Evolutionary conservation across 2,329 filamentous ascomycete species (phyloP), one percentile per base, ranked within the genome.

Genomic region (Aureobasidium sp.): DNA sequence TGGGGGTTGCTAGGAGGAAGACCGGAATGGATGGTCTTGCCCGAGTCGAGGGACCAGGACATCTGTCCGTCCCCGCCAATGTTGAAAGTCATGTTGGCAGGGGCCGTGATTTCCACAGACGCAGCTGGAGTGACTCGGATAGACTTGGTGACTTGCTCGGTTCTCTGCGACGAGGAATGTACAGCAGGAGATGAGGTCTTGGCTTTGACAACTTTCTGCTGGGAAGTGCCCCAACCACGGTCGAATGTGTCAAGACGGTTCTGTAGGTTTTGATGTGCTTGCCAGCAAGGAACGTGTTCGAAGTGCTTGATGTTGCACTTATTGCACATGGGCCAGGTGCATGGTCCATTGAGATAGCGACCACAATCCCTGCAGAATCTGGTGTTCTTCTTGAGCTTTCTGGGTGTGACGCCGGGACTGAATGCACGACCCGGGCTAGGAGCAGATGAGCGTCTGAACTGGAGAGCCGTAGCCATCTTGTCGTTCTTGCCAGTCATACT

Each of bases 351-450:
- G 15, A 52, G 31, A 17, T 52, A 52, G 31, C 31, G 48, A 52
- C 48, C 48, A 52, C 48, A 52, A 12, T 37, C 48, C 37, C 48
- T 52, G 15, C 48, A 52, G 48, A 52, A 52, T 37, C 31, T 52
- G 29, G 48, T 52, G 12, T 17, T 17, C 20, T 52, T 51, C n/a
- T 37, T 37, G 48, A 37, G 31, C 31, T 37, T 52, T 20, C 31
- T 37, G 29, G 20, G 2, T 17, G 17, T n/a, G 25, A 15, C 12
- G n/a, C n/a, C 31, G 15, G 48, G 31, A n/a, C 8, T 15, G 20
- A 25, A 29, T 2, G 29, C 3, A 31, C n/a, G 48, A 12, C 31
- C 31, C 6, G 29, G 31, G 48, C 31, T 52, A 5, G 31, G 48
- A 25, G 48, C 31, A 5, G 48, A 31, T 6, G 27, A 48, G 25